Base-by-base conservation (phyloP, 2,329 filamentous ascomycete species). In the Neophaeococcomyces aloes region DNA sequence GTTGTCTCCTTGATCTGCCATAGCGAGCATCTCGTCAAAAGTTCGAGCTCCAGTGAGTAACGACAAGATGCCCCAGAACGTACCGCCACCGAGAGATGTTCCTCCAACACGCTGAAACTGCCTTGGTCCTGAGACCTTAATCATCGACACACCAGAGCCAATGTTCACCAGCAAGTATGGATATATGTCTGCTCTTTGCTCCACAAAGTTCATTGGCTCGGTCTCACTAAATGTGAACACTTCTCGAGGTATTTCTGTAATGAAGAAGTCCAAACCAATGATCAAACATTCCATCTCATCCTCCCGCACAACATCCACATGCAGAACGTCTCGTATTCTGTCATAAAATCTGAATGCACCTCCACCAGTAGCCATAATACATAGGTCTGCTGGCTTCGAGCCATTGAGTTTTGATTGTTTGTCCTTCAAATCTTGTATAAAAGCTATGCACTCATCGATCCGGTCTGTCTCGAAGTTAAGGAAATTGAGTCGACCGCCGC, bases 241-340 rank as follows among this genome's bases (percentile, higher is more conserved):
- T 65, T 98, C 91, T 54, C 83, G 79, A 15, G 91, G 91, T 47
- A 98, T 96, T 61, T 96, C 88, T 52, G 86, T 94, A 59, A 96
- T 96, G 71, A 98, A 96, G 68, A 96, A 98, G 62, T 98, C 91
- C 33, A 98, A 79, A 10, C 89, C 87, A 57, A 91, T 91, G 51
- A 98, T 98, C 46, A 98, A 68, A 60, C 91, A 98, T 63, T 94
- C 87, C 91, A 98, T 98, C 67, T 98, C 91, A 58, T 98, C 91
- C 64, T 96, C 91, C 33, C 87, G 74, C 56, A 88, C 70, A 15
- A 98, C 87, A 59, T 95, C 83, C 1, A 94, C 85, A 11, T 54
- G 50, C 39, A 98, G 68, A 3, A 81, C 79, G 49, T 89, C 77
- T 59, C 79, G 81, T 55, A 98, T 86, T 63, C 79, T 81, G 61